A percentile compares a stretch with the other conserved stretches of the same genome.
phyloP scores from a whole-genome alignment of 2,329 filamentous ascomycete genomes.

The Penicillium paneum region DNA sequence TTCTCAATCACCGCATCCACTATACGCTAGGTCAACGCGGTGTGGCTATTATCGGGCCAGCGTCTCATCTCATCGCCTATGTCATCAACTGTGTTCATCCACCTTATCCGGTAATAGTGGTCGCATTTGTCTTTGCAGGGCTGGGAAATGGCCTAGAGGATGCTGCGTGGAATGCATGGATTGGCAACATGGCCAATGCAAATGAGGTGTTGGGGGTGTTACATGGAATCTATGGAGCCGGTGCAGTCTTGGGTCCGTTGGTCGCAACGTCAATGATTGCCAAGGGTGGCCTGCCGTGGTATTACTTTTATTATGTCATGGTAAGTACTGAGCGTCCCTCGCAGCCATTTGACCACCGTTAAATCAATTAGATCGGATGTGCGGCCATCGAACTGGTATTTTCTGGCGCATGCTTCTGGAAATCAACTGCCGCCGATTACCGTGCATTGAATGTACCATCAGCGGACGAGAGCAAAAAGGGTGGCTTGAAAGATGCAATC shows the following conservation, averaged over 20 bases:
- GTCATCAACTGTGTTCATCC: constrained; percentile 38
- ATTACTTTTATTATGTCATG: constrained; percentile 73
- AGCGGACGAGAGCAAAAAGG: constrained; percentile 12
- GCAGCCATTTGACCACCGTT: background rate
- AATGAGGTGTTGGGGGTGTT: constrained; percentile 72
- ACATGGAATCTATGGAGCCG: constrained; percentile 70
- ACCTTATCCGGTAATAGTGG: constrained; percentile 42
- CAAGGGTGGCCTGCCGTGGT: constrained; percentile 62
- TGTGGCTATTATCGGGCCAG: constrained; percentile 63
- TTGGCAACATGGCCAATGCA: constrained; percentile 68
- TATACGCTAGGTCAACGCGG: constrained; percentile 61
- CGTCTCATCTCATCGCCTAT: constrained; percentile 43
- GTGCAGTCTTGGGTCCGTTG: constrained; percentile 66
- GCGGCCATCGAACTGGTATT: constrained; percentile 25
- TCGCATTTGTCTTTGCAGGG: constrained; percentile 41
- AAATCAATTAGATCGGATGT: constrained; percentile 22
- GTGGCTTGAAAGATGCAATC: constrained; percentile 20
- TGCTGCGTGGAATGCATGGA: constrained; percentile 60
- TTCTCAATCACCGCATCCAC: constrained; percentile 48
- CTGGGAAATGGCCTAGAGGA: constrained; percentile 47
- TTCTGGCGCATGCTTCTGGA: constrained; percentile 25
- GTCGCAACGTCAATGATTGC: constrained; percentile 72
- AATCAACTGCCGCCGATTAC: constrained; percentile 19
- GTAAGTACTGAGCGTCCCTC: constrained; percentile 40
- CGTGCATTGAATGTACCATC: constrained; percentile 10